Evolutionary conservation across 78 protist species (phyloP).

Genomic region (Polysphondylium violaceum): DNA sequence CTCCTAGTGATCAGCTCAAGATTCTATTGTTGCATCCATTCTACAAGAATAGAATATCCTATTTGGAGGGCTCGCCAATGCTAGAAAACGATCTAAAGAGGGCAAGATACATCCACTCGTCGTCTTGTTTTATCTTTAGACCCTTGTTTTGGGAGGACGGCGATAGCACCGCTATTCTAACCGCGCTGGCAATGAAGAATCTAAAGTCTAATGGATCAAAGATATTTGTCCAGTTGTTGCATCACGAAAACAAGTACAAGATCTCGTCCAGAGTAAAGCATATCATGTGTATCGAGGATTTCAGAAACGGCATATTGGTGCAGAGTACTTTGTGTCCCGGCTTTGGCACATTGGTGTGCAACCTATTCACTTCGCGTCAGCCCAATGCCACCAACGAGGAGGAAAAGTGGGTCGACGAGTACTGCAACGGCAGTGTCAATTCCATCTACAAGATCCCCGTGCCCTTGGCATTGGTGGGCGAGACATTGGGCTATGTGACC

Average conservation of each 20-base stretch:
- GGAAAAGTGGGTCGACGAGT: slow-evolving; percentile 75
- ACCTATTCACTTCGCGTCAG: slow-evolving; percentile 65
- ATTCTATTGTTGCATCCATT: slow-evolving; percentile 64
- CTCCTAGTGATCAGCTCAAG: slow-evolving; percentile 71
- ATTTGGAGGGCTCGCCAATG: slow-evolving; percentile 75
- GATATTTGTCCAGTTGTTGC: slow-evolving; percentile 48
- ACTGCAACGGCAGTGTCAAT: slow-evolving; percentile 75
- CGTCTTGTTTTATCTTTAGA: slow-evolving; percentile 61
- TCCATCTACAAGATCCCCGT: slow-evolving; percentile 76
- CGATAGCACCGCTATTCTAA: slow-evolving; percentile 42
- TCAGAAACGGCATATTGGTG: slow-evolving; percentile 75
- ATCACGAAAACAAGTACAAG: slow-evolving; percentile 64
- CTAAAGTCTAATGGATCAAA: slow-evolving; percentile 26
- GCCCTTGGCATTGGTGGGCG: slow-evolving; percentile 66
- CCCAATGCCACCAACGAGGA: slow-evolving; percentile 42
- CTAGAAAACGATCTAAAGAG: slow-evolving; percentile 55
- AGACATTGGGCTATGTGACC: slow-evolving; percentile 51
- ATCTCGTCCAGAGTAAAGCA: slow-evolving; percentile 55
- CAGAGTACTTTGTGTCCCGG: slow-evolving; percentile 72
- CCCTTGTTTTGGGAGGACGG: slow-evolving; percentile 79
- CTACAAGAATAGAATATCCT: slow-evolving; percentile 51
- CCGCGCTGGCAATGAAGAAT: slow-evolving; percentile 68
- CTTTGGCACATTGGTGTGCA: slow-evolving; percentile 71
- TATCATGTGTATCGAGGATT: slow-evolving; percentile 77
- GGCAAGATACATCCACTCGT: slow-evolving; percentile 33